phyloP scores from a whole-genome alignment of 441 rosid species.

The Erysimum pusillum region DNA sequence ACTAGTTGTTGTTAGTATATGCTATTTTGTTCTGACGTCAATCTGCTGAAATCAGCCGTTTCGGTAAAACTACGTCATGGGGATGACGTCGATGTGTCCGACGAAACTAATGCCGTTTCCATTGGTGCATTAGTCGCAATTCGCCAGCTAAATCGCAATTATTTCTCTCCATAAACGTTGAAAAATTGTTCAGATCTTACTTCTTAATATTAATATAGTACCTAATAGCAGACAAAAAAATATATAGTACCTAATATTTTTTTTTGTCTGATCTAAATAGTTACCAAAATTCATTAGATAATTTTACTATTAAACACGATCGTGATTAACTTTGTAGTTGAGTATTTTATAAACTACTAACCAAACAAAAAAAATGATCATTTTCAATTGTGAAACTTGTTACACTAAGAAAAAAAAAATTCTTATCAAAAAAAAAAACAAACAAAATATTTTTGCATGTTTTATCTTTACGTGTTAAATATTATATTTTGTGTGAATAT shows the following conservation, averaged over 20 bases:
- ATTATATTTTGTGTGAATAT: too few relatives aligned
- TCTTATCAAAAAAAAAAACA: too few relatives aligned
- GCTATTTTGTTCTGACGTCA: slow-evolving; percentile 12
- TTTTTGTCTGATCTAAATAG: neutral
- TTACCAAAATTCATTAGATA: neutral
- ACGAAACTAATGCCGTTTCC: neutral
- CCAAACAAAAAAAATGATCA: neutral
- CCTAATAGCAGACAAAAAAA: neutral
- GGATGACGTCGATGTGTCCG: slow-evolving; percentile 17
- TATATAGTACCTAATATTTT: neutral
- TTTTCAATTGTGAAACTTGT: neutral
- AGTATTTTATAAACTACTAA: neutral
- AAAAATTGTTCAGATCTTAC: neutral
- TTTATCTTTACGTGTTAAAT: too few relatives aligned
- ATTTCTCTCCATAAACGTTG: neutral
- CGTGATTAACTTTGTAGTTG: neutral
- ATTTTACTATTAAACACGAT: neutral
- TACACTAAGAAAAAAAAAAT: neutral
- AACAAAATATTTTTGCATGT: too few relatives aligned
- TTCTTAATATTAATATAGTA: neutral
- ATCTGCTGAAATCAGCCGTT: neutral
- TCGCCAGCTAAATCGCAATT: slow-evolving; percentile 15
- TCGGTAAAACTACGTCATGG: slow-evolving; percentile 20
- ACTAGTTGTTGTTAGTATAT: slow-evolving; percentile 3
- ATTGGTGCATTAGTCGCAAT: neutral